These are phyloP conservation scores for Fusarium sororula DNA, from an alignment of 2,329 filamentous ascomycete species.

Conservation along the genomic window DNA sequence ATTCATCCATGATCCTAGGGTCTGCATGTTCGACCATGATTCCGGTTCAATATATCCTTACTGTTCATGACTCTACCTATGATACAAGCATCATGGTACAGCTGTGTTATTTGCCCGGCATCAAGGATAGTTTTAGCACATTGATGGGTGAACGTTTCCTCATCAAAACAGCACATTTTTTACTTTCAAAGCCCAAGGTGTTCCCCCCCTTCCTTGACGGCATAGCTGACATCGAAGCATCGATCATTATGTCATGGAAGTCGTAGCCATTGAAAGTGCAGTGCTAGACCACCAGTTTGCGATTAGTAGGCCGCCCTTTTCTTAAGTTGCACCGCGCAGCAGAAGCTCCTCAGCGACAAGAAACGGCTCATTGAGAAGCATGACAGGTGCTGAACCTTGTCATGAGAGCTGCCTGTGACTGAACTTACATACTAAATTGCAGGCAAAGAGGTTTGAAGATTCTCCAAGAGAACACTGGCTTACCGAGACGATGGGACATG, in stretches of 20 bases:
- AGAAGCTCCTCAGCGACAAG: not conserved
- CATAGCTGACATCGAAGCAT: slow-evolving; percentile 1
- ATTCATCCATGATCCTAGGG: slow-evolving; percentile 16
- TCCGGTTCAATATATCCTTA: slow-evolving; percentile 15
- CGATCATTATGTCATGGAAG: not conserved
- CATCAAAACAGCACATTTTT: not conserved
- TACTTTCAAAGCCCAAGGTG: not conserved
- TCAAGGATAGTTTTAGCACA: not conserved
- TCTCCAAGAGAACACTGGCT: not conserved
- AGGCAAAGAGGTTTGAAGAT: slow-evolving; percentile 12
- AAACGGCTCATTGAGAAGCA: not conserved
- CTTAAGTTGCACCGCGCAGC: not conserved
- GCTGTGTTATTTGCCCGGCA: not conserved
- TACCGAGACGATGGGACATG: slow-evolving; percentile 3
- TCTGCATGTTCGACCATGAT: slow-evolving; percentile 4
- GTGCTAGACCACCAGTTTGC: not conserved
- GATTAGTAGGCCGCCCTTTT: not conserved
- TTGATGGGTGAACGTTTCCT: not conserved
- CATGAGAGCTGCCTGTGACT: not conserved
- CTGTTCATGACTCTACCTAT: not conserved
- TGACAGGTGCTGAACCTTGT: slow-evolving; percentile 10
- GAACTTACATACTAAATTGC: not conserved
- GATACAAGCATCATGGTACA: not conserved
- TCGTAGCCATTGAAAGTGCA: not conserved
- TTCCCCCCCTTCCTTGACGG: slow-evolving; percentile 13